Evolutionary conservation across 306 rosid genomes (phyloP).

Genomic region (Sophora flavescens): DNA sequence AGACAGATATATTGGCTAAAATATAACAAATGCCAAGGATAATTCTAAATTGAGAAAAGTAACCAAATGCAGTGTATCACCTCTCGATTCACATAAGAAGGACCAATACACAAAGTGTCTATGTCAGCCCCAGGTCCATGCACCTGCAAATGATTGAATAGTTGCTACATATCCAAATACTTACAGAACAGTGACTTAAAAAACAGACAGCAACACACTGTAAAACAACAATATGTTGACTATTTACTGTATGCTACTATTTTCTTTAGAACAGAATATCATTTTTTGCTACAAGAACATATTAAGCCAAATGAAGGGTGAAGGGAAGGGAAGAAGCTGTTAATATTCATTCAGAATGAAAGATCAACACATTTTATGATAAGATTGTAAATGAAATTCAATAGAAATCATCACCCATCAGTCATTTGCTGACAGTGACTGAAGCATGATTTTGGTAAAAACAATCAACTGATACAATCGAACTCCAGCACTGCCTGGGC

Average conservation of each 20-base stretch:
- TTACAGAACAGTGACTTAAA: conserved; percentile 26
- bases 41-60: conserved; percentile 33
- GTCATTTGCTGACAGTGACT: conserved; percentile 30
- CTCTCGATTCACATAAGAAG: conserved; percentile 90
- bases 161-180: conserved; percentile 33
- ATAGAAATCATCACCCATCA: conserved; percentile 18
- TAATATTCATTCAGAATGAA: conserved; percentile 8
- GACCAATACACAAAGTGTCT: conserved; percentile 89
- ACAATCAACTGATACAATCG: conserved; percentile 17
- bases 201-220: conserved; percentile 16
- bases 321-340: neutral
- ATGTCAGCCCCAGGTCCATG: conserved; percentile 94
- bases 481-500: conserved; percentile 22
- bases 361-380: conserved; percentile 5
- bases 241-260: neutral
- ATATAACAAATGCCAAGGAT: conserved; percentile 23
- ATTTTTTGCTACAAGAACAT: conserved; percentile 24
- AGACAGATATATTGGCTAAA: conserved; percentile 43
- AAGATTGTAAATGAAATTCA: conserved; percentile 19
- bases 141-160: conserved; percentile 63
- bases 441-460: conserved; percentile 36
- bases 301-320: neutral
- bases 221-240: conserved; percentile 24
- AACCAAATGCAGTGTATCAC: conserved; percentile 50
- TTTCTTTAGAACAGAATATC: conserved; percentile 16